Percentiles rank a stretch among this genome's conserved stretches.
These are phyloP conservation scores for Gossypium thurberi DNA, from an alignment of 345 rosid species.

Conservation along the genomic window DNA sequence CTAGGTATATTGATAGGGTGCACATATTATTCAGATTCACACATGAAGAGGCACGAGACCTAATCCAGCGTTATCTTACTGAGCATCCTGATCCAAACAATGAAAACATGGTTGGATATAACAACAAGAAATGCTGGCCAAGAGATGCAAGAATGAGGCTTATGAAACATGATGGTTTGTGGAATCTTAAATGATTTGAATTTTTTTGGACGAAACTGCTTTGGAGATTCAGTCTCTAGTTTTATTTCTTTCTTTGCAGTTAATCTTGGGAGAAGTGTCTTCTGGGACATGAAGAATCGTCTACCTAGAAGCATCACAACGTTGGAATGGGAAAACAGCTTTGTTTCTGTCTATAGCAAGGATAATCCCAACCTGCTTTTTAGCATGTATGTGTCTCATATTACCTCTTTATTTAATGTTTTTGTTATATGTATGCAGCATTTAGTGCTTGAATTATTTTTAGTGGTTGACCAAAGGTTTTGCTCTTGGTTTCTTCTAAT, in stretches of 20 bases:
- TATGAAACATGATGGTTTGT: too few species aligned
- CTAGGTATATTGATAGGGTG: too few species aligned
- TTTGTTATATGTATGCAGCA: neutral
- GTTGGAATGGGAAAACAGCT: constrained; percentile 97
- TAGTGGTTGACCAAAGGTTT: neutral
- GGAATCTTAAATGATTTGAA: too few species aligned
- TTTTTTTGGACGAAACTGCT: constrained; percentile 13
- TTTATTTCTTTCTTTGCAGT: constrained; percentile 38
- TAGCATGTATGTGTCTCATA: constrained; percentile 68
- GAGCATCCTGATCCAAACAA: too few species aligned
- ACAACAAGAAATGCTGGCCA: too few species aligned
- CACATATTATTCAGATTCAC: too few species aligned
- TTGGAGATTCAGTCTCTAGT: neutral
- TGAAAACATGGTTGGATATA: too few species aligned
- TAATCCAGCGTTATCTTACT: too few species aligned
- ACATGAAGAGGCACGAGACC: too few species aligned
- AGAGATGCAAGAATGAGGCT: too few species aligned
- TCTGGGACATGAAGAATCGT: constrained; percentile 99
- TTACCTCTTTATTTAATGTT: neutral
- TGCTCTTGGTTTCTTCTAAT: neutral
- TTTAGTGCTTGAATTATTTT: neutral
- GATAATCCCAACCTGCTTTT: constrained; percentile 98
- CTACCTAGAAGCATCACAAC: constrained; percentile 98
- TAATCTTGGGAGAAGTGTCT: constrained; percentile 98
- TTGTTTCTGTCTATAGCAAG: constrained; percentile 98